Evolutionary conservation across 495 filamentous ascomycete species (phyloP).

Genomic region (Podospora anserina): DNA sequence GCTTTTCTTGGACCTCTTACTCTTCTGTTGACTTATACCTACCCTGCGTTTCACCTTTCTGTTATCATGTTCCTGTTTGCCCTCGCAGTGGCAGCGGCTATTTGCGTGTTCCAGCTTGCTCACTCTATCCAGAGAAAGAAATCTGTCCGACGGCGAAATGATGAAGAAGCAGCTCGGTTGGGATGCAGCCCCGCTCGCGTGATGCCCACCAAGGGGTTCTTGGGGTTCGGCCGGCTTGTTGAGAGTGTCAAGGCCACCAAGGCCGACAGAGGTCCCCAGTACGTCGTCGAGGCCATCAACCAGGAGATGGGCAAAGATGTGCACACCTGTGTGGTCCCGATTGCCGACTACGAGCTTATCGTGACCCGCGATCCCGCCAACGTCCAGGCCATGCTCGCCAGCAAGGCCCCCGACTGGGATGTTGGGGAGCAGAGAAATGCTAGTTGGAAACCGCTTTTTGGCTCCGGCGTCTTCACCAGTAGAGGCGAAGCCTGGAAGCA

Average conservation of each 20-base stretch:
- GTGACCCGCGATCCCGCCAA: conserved; percentile 61
- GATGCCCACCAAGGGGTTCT: conserved; percentile 22
- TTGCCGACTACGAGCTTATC: conserved; percentile 36
- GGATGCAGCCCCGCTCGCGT: conserved; percentile 16
- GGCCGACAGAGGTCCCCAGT: conserved; percentile 18
- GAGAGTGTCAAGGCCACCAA: conserved; percentile 21
- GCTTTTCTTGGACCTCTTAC: not conserved
- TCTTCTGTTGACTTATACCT: not conserved
- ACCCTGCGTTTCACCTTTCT: not conserved
- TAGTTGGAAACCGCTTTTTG: conserved; percentile 56
- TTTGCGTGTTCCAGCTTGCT: not conserved
- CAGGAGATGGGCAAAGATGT: conserved; percentile 26
- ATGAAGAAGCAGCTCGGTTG: not conserved
- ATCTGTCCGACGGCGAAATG: not conserved
- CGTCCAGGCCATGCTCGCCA: conserved; percentile 59
- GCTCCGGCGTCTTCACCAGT: conserved; percentile 67
- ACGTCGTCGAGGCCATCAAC: conserved; percentile 26
- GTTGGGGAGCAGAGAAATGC: conserved; percentile 49
- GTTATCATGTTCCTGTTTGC: not conserved
- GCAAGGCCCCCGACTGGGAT: conserved; percentile 58
- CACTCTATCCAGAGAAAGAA: not conserved
- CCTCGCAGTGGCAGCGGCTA: not conserved
- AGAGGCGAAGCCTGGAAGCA: conserved; percentile 66
- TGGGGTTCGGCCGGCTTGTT: conserved; percentile 24
- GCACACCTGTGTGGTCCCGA: conserved; percentile 24